These are phyloP conservation scores for Auricularia auricula-judae DNA, from an alignment of 768 basidiomycete genomes.

Conservation along the genomic window DNA sequence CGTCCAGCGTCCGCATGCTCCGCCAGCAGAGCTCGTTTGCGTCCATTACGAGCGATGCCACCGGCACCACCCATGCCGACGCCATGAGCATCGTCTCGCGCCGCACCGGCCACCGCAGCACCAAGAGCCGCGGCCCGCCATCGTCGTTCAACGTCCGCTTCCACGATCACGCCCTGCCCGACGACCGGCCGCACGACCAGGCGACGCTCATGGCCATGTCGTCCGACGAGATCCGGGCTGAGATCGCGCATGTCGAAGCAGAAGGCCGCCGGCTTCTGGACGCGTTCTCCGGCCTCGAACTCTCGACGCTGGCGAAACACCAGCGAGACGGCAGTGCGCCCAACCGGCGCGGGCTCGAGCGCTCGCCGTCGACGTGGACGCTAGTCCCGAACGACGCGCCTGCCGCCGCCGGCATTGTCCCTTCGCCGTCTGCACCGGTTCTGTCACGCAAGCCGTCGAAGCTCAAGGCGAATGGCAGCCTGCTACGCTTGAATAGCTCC, in stretches of 20 bases:
- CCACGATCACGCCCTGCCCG: not conserved
- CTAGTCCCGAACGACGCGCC: not conserved
- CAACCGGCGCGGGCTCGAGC: not conserved
- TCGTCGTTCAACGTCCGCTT: not conserved
- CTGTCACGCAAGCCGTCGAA: not conserved
- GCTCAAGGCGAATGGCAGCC: not conserved
- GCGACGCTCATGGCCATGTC: slow-evolving; percentile 23
- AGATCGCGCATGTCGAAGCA: slow-evolving; percentile 58
- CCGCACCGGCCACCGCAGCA: not conserved
- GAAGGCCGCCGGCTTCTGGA: slow-evolving; percentile 45
- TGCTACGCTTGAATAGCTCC: not conserved
- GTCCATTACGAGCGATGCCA: not conserved
- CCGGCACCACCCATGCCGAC: not conserved
- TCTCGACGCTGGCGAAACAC: not conserved
- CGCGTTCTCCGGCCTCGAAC: not conserved
- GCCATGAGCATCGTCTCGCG: not conserved
- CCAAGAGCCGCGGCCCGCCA: not conserved
- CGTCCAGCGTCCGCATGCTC: not conserved
- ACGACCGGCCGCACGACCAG: not conserved
- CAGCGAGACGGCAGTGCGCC: not conserved
- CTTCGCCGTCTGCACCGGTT: not conserved
- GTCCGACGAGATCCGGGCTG: slow-evolving; percentile 50
- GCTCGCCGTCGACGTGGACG: not conserved
- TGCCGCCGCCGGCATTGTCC: not conserved
- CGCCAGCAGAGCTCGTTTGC: not conserved